Percentiles rank a stretch among this genome's conserved stretches.
Evolutionary conservation across 2,329 filamentous ascomycete genomes (phyloP).

Genomic region (Phialemoniopsis sp.): DNA sequence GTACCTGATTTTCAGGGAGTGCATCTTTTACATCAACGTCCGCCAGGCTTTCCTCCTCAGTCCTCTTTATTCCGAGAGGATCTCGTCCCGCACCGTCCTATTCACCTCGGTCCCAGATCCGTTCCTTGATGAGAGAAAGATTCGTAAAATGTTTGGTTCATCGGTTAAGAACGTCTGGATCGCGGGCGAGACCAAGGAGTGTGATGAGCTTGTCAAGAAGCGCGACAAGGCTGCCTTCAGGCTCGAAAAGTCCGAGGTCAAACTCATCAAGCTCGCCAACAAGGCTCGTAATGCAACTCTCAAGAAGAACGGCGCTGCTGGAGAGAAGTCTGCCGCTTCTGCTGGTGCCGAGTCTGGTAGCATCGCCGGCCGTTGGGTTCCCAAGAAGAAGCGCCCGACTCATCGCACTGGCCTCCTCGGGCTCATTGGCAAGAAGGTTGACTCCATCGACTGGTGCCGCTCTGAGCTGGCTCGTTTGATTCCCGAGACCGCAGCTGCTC

Average conservation of each 20-base stretch:
- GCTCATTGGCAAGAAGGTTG: constrained; percentile 80
- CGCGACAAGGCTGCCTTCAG: constrained; percentile 76
- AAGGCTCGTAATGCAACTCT: constrained; percentile 62
- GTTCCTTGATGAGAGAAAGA: constrained; percentile 72
- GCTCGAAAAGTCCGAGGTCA: constrained; percentile 82
- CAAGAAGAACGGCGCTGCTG: constrained; percentile 51
- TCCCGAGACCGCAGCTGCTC: constrained; percentile 64
- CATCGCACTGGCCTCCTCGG: constrained; percentile 67
- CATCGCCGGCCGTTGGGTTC: constrained; percentile 71
- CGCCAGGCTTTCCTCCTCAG: constrained; percentile 89
- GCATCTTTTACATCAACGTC: constrained; percentile 87
- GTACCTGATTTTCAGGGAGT: constrained; percentile 82
- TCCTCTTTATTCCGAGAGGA: constrained; percentile 75
- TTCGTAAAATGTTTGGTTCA: constrained; percentile 77
- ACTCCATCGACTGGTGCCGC: constrained; percentile 89
- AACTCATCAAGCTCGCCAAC: constrained; percentile 77
- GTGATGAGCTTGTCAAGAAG: constrained; percentile 78
- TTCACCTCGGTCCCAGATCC: constrained; percentile 78
- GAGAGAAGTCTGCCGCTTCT: constrained; percentile 38
- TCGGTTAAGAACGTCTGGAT: constrained; percentile 84
- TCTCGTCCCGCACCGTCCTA: constrained; percentile 87
- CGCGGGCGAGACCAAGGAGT: constrained; percentile 67
- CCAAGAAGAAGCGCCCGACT: constrained; percentile 68
- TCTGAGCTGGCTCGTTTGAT: constrained; percentile 71
- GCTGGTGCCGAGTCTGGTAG: constrained; percentile 64